Conservation (phyloP, 805 yeast genomes). For the Pichia occidentalis region DNA sequence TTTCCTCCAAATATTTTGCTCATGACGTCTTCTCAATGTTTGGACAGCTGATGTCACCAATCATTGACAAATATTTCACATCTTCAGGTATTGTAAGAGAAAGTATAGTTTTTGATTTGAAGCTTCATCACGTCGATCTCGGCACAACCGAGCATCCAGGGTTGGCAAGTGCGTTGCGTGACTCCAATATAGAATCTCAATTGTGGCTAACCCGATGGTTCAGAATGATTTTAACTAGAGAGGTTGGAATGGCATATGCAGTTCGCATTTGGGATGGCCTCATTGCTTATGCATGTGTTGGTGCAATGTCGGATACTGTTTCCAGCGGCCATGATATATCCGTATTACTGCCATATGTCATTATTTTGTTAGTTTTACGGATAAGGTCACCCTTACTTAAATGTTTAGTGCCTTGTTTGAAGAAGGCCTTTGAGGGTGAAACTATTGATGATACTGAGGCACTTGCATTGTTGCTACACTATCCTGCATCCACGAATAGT, state of each 20-base stretch:
- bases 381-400: constrained; percentile 12
- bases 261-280: constrained; percentile 45
- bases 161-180: constrained; percentile 13
- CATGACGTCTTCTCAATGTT: constrained; percentile 30
- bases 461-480: constrained; percentile 42
- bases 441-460: constrained; percentile 45
- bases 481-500: constrained; percentile 28
- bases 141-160: constrained; percentile 9
- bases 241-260: constrained; percentile 35
- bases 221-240: constrained; percentile 41
- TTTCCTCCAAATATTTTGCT: constrained; percentile 32
- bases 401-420: constrained; percentile 3
- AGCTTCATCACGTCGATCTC: constrained; percentile 42
- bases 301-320: constrained; percentile 7
- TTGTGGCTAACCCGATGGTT: constrained; percentile 51
- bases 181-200: constrained; percentile 37
- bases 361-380: constrained; percentile 34
- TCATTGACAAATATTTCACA: constrained; percentile 32
- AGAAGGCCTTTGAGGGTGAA: background rate
- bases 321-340: constrained; percentile 12
- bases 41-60: constrained; percentile 34
- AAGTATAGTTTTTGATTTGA: constrained; percentile 42
- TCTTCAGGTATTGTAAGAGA: constrained; percentile 39
- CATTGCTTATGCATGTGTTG: constrained; percentile 22
- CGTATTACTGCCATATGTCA: constrained; percentile 33